A percentile compares a stretch with the other conserved stretches of the same genome.
Conservation (phyloP, 1,284 basidiomycete genomes). For the Stygiomarasmius scandens region DNA sequence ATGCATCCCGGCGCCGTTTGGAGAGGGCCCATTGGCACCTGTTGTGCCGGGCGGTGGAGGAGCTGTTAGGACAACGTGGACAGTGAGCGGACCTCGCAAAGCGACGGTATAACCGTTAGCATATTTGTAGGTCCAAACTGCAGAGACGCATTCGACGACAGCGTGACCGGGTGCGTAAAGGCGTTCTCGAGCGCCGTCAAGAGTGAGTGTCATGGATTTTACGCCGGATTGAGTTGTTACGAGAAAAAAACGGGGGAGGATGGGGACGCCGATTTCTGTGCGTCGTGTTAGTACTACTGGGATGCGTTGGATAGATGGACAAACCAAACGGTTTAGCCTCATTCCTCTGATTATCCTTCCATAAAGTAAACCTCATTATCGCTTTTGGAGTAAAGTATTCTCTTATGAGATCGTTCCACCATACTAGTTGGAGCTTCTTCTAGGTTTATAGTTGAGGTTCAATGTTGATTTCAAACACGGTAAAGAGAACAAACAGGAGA, state of each 20-base stretch:
- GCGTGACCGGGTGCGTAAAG: slow-evolving; percentile 48
- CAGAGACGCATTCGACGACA: slow-evolving; percentile 66
- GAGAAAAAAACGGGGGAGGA: slow-evolving; percentile 80
- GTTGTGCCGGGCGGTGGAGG: slow-evolving; percentile 22
- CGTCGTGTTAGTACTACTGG: too few species aligned
- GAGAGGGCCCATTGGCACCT: neutral
- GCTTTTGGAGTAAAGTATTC: slow-evolving; percentile 70
- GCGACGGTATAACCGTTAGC: slow-evolving; percentile 74
- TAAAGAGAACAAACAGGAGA: too few species aligned
- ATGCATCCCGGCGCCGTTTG: too few species aligned
- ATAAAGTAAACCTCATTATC: slow-evolving; percentile 72
- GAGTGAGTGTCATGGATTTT: slow-evolving; percentile 69
- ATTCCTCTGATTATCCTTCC: slow-evolving; percentile 74
- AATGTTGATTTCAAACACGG: too few species aligned
- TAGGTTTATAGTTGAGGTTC: slow-evolving; percentile 11
- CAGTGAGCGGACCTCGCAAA: slow-evolving; percentile 69
- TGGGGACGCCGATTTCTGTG: slow-evolving; percentile 74
- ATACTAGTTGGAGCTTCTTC: slow-evolving; percentile 62
- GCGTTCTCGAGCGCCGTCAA: slow-evolving; percentile 74
- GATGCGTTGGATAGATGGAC: too few species aligned
- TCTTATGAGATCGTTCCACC: slow-evolving; percentile 64
- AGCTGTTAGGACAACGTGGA: slow-evolving; percentile 51
- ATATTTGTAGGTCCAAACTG: slow-evolving; percentile 78
- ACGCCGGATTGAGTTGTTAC: slow-evolving; percentile 81
- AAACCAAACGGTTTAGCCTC: slow-evolving; percentile 85